phyloP scores from a whole-genome alignment of 129 eudicot genomes.

The Deinandra increscens region DNA sequence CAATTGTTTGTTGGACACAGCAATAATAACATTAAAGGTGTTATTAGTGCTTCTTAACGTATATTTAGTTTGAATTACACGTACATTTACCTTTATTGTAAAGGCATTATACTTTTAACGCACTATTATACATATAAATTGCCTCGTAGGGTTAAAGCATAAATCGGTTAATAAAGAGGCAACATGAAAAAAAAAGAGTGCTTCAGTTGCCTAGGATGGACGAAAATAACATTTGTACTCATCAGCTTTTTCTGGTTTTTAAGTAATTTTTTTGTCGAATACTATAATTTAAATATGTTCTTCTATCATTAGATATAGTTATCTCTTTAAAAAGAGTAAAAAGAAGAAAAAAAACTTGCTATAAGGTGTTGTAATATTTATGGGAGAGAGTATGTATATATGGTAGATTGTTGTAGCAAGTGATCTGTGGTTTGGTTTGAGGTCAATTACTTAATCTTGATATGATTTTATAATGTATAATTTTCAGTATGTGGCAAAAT shows the following conservation, averaged over 20 bases:
- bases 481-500: background rate
- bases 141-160: background rate
- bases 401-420: no score
- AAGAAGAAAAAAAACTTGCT: no score
- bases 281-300: no score
- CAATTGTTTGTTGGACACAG: constrained; percentile 96
- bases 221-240: background rate
- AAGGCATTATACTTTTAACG: background rate
- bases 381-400: background rate
- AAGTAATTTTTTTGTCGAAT: background rate
- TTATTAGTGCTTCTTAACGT: background rate
- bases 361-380: background rate
- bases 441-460: background rate
- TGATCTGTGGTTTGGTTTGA: background rate
- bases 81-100: background rate
- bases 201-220: background rate
- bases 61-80: background rate
- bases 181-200: background rate
- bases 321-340: no score
- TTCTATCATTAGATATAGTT: no score
- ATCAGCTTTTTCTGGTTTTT: background rate
- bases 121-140: background rate
- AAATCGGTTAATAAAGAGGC: background rate
- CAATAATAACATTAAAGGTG: constrained; percentile 85
- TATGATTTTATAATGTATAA: background rate